Conservation (phyloP, 2,329 filamentous ascomycete species). For the Diaporthe amygdali region DNA sequence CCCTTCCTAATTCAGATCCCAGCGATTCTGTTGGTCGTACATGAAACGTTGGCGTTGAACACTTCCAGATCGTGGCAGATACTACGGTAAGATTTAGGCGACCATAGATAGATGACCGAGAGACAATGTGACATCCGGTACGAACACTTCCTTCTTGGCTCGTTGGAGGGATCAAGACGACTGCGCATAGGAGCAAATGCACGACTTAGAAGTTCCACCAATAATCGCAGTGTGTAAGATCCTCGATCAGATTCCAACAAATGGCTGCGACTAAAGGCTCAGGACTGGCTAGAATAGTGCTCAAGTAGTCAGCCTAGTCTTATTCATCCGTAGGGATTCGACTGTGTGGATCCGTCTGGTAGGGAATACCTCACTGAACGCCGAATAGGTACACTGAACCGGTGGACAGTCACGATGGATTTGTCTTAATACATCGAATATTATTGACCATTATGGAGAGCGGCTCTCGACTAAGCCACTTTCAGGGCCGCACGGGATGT, state of each 20-base stretch:
- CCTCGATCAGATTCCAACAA: neutral
- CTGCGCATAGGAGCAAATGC: neutral
- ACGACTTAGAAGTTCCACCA: neutral
- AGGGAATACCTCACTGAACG: neutral
- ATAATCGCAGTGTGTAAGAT: neutral
- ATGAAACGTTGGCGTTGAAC: neutral
- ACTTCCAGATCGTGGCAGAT: neutral
- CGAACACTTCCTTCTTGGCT: neutral
- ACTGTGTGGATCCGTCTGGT: neutral
- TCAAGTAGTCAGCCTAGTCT: neutral
- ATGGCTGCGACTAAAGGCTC: neutral
- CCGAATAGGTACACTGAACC: neutral
- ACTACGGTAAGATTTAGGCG: neutral
- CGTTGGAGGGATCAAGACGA: neutral
- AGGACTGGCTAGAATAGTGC: neutral
- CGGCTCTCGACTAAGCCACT: neutral
- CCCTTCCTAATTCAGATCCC: neutral
- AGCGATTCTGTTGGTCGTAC: neutral
- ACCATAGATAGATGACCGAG: neutral
- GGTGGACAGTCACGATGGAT: neutral
- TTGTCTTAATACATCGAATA: conserved; percentile 4
- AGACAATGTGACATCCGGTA: conserved; percentile 1
- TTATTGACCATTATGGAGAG: neutral
- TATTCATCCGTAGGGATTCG: neutral
- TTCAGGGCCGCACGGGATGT: conserved; percentile 6